Evolutionary conservation across 2,329 filamentous ascomycete genomes (phyloP), one percentile per base, ranked within the genome.

Genomic region (Neoascochyta sp.): DNA sequence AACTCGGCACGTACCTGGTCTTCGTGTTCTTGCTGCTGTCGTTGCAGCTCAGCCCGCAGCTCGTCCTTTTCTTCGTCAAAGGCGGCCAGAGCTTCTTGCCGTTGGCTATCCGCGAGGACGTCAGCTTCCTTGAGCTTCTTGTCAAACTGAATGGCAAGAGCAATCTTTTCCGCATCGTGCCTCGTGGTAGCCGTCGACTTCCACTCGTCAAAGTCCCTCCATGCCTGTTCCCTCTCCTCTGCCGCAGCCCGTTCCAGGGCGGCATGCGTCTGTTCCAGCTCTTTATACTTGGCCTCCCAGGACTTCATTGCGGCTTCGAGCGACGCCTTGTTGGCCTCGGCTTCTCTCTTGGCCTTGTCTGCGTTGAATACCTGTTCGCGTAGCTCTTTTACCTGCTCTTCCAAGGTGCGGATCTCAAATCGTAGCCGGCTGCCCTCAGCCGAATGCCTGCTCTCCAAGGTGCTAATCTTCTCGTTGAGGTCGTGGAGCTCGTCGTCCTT

Each of bases 401-500:
- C 69, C 18, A 74, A 57, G 26, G 66, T 66, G 9, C 62, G 69
- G 30, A 75, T 63, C 39, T 77, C 68, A 22, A 73, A 57, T 17
- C 69, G 65, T 7, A 76, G 61, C 39, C 71, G 68, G 29, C 62
- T 70, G 29, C 62, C 65, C 42, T 77, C 73, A 24, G 66, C 64
- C 1, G 69, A 68, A 36, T 70, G 69, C 35, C 73, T 69, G 29
- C 66, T 67, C 25, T 69, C 67, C 11, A 70, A 60, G 24, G 65
- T 67, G 24, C 67, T 64, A 47, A 75, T 64, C 44, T 73, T 71
- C 14, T 66, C 63, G 32, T 70, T 70, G 39, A 76, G 45, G 9
- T 67, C 63, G 39, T 70, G 66, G 32, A 77, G 73, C 41, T 76
- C 70, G 27, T 57, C 50, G 26, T 76, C 71, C 46, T 75, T 75